Conservation (phyloP, 2,329 filamentous ascomycete species). For the Sclerotinia trifoliorum region DNA sequence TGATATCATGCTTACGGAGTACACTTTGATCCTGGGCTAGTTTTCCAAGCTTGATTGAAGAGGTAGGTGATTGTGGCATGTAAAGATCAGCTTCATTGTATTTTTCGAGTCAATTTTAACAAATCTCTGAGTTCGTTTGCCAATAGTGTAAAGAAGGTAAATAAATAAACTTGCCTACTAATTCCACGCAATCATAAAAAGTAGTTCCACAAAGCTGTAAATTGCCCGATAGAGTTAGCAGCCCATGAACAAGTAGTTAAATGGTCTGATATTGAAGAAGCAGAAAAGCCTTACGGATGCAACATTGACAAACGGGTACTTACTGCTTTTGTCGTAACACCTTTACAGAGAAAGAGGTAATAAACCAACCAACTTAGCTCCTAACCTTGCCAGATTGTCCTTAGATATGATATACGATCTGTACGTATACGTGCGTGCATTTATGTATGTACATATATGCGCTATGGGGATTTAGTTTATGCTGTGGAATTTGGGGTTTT, state of each 20-base stretch:
- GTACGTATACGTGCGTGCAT: conserved; percentile 14
- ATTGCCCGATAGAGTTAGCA: neutral
- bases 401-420: conserved; percentile 10
- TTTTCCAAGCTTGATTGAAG: neutral
- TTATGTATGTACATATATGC: conserved; percentile 13
- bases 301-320: conserved; percentile 24
- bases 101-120: neutral
- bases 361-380: neutral
- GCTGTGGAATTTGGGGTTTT: neutral
- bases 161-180: neutral
- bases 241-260: neutral
- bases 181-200: neutral
- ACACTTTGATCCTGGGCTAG: neutral
- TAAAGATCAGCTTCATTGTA: neutral
- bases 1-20: neutral
- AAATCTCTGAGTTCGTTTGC: neutral
- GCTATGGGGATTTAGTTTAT: conserved; percentile 6
- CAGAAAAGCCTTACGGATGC: conserved; percentile 18
- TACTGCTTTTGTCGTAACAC: conserved; percentile 14
- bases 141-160: neutral
- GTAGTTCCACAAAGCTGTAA: neutral
- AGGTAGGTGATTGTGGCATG: neutral
- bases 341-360: neutral
- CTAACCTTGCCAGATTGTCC: conserved; percentile 7
- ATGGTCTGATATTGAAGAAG: neutral